Evolutionary conservation across 2,329 filamentous ascomycete genomes (phyloP), one percentile per base, ranked within the genome.

Genomic region (Monosporascus cannonballus): DNA sequence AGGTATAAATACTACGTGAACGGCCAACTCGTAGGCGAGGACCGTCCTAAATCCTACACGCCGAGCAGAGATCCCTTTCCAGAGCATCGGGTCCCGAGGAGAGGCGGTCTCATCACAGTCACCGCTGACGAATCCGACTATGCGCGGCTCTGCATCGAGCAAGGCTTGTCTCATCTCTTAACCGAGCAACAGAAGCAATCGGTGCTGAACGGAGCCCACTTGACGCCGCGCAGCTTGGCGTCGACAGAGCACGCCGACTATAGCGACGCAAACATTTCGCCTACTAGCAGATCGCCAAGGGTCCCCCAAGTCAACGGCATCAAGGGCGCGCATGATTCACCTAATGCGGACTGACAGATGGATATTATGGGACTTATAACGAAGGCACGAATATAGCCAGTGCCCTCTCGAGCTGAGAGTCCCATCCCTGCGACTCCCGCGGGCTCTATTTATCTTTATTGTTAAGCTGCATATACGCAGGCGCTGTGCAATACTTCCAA

Each of bases 1-100:
- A 71, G 78, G 54, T 75, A 74, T 58, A 83, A 80, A 62, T 79
- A 82, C 61, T 86, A 79, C 58, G 58, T 83, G 58, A 79, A 84
- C 60, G 84, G 83, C 34, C 59, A 69, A 8, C 64, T 83, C 34
- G 70, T 81, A 11, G 71, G 72, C 37, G 81, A 85, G 61, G 75
- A 79, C 27, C 69, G 71, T 52, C 75, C 79, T 0, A 71, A 71
- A 30, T 64, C 71, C 25, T 71, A 74, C 50, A 69, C 73, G 45
- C 75, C 76, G 14, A 81, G 79, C 69, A 74, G 69, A 51, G 74
- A 73, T 11, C 80, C 83, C 3, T 81, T 81, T 58, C 76, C 77
- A 6, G 79, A 82, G 53, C 71, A 72, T 25, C 74, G 76, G 39
- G 77, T 82, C 17, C 81, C 81, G 3, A 76, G 82, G 38, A 75